Conservation (phyloP, 805 yeast genomes). For the Candida yuanshanica region DNA sequence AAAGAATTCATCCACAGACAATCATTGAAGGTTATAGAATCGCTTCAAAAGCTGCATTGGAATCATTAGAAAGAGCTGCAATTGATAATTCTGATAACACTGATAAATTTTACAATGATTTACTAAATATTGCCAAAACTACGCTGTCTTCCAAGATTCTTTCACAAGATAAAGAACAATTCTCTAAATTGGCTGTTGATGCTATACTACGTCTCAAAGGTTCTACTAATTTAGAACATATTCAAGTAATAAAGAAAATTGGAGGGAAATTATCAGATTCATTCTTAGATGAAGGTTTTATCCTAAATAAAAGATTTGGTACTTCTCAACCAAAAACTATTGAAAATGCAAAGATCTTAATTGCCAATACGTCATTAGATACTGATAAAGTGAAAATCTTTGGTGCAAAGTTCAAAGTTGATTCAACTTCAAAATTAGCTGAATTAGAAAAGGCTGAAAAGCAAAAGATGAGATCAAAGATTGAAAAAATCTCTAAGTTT, state of each 20-base stretch:
- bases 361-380: constrained; percentile 94
- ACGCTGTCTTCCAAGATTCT: constrained; percentile 90
- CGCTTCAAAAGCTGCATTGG: constrained; percentile 79
- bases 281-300: constrained; percentile 92
- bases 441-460: constrained; percentile 91
- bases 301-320: constrained; percentile 87
- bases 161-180: constrained; percentile 90
- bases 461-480: constrained; percentile 85
- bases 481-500: constrained; percentile 82
- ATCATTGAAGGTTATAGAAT: constrained; percentile 93
- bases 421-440: constrained; percentile 89
- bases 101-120: constrained; percentile 64
- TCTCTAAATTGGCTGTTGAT: constrained; percentile 87
- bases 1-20: constrained; percentile 95
- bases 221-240: constrained; percentile 83
- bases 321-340: constrained; percentile 87
- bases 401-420: constrained; percentile 97
- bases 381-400: constrained; percentile 96
- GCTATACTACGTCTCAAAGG: constrained; percentile 90
- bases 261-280: constrained; percentile 94
- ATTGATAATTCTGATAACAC: constrained; percentile 73
- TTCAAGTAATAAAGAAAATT: constrained; percentile 86
- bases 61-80: constrained; percentile 71
- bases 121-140: constrained; percentile 84
- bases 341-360: constrained; percentile 77